Percentiles rank a stretch among this genome's conserved stretches.
These are phyloP conservation scores for Poteriospumella lacustris DNA, from an alignment of 108 stramenopile species.

Conservation along the genomic window DNA sequence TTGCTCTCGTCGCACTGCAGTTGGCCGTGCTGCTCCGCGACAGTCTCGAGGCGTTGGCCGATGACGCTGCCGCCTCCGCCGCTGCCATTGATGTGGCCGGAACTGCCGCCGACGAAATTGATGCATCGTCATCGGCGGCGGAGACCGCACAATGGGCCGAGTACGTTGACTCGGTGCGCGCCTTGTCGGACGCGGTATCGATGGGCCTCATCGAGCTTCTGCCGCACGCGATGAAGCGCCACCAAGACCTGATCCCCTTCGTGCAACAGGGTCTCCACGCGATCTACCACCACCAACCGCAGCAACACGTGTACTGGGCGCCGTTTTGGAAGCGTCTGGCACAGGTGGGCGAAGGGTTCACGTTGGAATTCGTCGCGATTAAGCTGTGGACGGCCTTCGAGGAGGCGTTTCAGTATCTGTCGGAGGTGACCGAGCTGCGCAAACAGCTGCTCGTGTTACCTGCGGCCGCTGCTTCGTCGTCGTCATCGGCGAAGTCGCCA, in stretches of 20 bases:
- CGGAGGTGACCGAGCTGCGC: background rate
- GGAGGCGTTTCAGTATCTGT: background rate
- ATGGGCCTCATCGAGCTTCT: no score
- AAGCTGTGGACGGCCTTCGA: background rate
- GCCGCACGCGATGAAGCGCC: no score
- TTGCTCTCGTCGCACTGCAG: no score
- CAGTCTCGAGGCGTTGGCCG: no score
- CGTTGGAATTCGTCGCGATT: background rate
- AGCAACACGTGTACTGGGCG: background rate
- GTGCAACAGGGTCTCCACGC: background rate
- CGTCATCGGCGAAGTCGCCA: background rate
- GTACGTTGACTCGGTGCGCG: no score
- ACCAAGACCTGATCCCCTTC: background rate
- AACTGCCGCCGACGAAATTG: no score
- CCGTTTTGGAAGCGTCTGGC: background rate
- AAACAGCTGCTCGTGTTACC: background rate
- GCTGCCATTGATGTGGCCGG: no score
- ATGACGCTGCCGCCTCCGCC: no score
- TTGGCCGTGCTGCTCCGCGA: no score
- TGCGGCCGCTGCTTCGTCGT: background rate
- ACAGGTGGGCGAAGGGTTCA: background rate
- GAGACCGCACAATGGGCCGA: no score
- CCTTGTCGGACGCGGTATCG: no score
- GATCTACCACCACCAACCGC: background rate
- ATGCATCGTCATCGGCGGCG: no score